A percentile compares a stretch with the other conserved stretches of the same genome.
Conservation (phyloP, 768 basidiomycete genomes). For the Russula sp. region DNA sequence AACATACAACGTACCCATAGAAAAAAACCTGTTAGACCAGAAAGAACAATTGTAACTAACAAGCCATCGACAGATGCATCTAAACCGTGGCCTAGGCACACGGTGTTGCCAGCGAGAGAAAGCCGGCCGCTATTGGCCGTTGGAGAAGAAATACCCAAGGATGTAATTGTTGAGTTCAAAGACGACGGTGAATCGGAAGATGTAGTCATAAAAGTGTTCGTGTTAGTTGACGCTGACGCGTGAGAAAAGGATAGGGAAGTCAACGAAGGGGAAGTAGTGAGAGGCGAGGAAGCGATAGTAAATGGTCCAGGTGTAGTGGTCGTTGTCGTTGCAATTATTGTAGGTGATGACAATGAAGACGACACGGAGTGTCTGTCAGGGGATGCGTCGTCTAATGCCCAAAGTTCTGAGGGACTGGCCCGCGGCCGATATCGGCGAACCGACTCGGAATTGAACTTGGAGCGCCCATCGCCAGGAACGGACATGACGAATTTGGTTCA, state of each 20-base stretch:
- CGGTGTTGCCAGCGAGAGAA: conserved; percentile 28
- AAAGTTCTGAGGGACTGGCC: not conserved
- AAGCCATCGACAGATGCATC: conserved; percentile 60
- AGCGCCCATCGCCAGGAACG: conserved; percentile 9
- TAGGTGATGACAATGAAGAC: not conserved
- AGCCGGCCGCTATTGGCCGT: conserved; percentile 21
- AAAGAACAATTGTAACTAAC: conserved; percentile 50
- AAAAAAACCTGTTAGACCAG: conserved; percentile 53
- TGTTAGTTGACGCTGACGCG: not conserved
- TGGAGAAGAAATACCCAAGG: conserved; percentile 17
- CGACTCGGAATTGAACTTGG: conserved; percentile 14
- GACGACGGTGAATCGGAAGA: conserved; percentile 5
- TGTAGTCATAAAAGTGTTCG: conserved; percentile 16
- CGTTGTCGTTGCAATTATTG: not conserved
- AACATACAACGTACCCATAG: conserved; percentile 53
- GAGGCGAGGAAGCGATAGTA: not conserved
- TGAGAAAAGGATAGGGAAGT: not conserved
- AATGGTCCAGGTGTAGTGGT: not conserved
- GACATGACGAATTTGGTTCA: not conserved
- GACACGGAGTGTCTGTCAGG: conserved; percentile 1
- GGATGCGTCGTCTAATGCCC: conserved; percentile 2
- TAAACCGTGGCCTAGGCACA: conserved; percentile 61
- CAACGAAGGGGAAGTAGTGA: conserved; percentile 9
- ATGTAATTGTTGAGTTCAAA: conserved; percentile 6
- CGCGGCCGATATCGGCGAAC: not conserved